A percentile compares a stretch with the other conserved stretches of the same genome.
These are phyloP conservation scores for Phycomyces blakesleeanus DNA, from an alignment of 192 early-diverging fungal species.

Conservation along the genomic window DNA sequence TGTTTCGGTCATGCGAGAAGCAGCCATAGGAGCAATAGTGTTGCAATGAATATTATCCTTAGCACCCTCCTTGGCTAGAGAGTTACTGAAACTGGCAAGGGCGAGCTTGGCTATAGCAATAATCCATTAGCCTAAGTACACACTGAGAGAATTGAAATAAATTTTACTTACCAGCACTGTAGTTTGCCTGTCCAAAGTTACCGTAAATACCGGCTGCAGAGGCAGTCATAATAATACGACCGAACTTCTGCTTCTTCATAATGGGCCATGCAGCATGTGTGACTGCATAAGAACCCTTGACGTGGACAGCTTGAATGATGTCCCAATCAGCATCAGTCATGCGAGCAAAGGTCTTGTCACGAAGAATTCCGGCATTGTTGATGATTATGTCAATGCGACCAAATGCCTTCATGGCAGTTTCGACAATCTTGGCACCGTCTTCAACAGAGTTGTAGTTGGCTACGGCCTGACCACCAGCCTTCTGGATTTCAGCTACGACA, in stretches of 20 bases:
- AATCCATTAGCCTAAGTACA: background rate
- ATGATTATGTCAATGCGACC: conserved; percentile 94
- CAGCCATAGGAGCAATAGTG: conserved; percentile 96
- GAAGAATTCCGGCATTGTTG: conserved; percentile 98
- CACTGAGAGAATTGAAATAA: background rate
- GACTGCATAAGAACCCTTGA: conserved; percentile 92
- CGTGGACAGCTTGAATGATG: conserved; percentile 86
- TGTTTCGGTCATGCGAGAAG: conserved; percentile 95
- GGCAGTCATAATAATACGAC: conserved; percentile 84
- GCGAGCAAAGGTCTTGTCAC: conserved; percentile 93
- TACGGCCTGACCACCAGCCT: conserved; percentile 87
- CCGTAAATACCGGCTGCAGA: conserved; percentile 99
- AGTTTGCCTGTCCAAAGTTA: conserved; percentile 94
- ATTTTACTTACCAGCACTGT: conserved; percentile 57
- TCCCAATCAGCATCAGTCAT: conserved; percentile 99
- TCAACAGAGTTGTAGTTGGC: conserved; percentile 98
- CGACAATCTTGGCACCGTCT: conserved; percentile 96
- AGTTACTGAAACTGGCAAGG: conserved; percentile 84
- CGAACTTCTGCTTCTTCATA: conserved; percentile 94
- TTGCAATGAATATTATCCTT: conserved; percentile 93
- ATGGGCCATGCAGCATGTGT: conserved; percentile 95
- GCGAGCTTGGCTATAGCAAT: conserved; percentile 83
- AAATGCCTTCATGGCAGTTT: conserved; percentile 92
- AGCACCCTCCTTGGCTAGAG: conserved; percentile 90
- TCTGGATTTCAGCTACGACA: conserved; percentile 90